phyloP scores from a whole-genome alignment of 2,329 filamentous ascomycete genomes.

The Xylariales sp. region DNA sequence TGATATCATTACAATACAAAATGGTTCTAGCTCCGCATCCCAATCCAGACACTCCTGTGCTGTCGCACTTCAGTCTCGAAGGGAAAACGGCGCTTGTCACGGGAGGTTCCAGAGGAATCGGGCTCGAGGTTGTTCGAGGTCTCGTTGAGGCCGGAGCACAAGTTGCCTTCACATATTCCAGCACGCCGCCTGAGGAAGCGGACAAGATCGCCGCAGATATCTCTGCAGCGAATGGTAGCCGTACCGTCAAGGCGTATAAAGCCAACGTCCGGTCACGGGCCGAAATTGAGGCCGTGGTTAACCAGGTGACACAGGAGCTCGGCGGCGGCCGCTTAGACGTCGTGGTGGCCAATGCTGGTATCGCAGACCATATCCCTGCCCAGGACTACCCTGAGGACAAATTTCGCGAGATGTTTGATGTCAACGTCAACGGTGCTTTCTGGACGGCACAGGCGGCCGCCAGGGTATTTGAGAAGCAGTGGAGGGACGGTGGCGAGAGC shows the following conservation, averaged over 20 bases:
- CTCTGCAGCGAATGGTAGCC: slow-evolving; percentile 13
- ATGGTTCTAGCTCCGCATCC: slow-evolving; percentile 25
- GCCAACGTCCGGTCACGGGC: slow-evolving; percentile 28
- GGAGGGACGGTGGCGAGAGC: slow-evolving; percentile 15
- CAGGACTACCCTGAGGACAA: slow-evolving; percentile 34
- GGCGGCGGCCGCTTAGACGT: slow-evolving; percentile 32
- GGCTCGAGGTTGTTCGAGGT: slow-evolving; percentile 23
- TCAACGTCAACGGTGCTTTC: slow-evolving; percentile 37
- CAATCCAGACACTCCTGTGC: slow-evolving; percentile 23
- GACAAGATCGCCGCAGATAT: slow-evolving; percentile 18
- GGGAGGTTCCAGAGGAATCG: slow-evolving; percentile 24
- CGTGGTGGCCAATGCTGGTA: slow-evolving; percentile 37
- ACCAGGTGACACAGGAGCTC: slow-evolving; percentile 29
- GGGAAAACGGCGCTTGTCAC: slow-evolving; percentile 25
- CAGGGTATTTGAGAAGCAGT: slow-evolving; percentile 29
- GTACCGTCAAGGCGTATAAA: slow-evolving; percentile 28
- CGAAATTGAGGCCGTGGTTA: slow-evolving; percentile 23
- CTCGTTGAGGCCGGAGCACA: slow-evolving; percentile 22
- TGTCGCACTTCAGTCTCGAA: slow-evolving; percentile 22
- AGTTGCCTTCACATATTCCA: slow-evolving; percentile 26
- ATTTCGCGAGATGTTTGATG: slow-evolving; percentile 31
- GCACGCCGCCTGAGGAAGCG: slow-evolving; percentile 20
- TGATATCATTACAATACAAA: not conserved
- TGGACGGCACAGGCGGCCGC: slow-evolving; percentile 38
- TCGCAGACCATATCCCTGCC: slow-evolving; percentile 29